These are phyloP conservation scores for Tolypocladium ovalisporum DNA, from an alignment of 2,329 filamentous ascomycete species.

Conservation along the genomic window DNA sequence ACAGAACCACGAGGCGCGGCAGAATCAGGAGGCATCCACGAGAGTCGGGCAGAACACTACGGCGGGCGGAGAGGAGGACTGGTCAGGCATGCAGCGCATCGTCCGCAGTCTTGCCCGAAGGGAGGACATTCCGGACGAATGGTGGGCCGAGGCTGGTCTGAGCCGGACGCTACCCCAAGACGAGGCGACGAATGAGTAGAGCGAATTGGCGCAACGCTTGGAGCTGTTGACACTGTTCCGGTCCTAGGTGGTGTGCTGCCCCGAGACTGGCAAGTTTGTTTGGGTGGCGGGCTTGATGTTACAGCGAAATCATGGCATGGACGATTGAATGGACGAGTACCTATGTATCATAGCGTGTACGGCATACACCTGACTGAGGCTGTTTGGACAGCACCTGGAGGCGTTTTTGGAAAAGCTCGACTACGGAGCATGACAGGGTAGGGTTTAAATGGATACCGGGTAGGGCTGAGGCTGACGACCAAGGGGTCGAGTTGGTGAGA, in stretches of 20 bases:
- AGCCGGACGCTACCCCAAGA: constrained; percentile 40
- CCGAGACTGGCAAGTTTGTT: not conserved
- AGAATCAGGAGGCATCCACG: not conserved
- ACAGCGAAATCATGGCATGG: not conserved
- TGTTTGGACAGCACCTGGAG: not conserved
- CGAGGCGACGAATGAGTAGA: constrained; percentile 7
- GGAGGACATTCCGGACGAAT: constrained; percentile 71
- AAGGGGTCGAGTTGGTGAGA: not conserved
- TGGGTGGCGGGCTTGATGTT: not conserved
- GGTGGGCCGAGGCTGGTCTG: constrained; percentile 65
- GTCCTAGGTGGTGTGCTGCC: not conserved
- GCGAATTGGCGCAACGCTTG: not conserved
- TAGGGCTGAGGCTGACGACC: not conserved
- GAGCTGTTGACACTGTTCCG: not conserved
- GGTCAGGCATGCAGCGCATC: constrained; percentile 58
- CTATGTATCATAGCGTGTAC: not conserved
- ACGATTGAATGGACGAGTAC: not conserved
- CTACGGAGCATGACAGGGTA: not conserved
- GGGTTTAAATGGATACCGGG: not conserved
- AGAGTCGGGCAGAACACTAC: not conserved
- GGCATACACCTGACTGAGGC: not conserved
- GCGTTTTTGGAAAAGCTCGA: not conserved
- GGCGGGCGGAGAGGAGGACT: constrained; percentile 24
- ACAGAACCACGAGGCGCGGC: not conserved
- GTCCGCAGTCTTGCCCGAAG: constrained; percentile 58